phyloP scores from a whole-genome alignment of 202 grass and related monocot genomes.

The Setaria viridis region DNA sequence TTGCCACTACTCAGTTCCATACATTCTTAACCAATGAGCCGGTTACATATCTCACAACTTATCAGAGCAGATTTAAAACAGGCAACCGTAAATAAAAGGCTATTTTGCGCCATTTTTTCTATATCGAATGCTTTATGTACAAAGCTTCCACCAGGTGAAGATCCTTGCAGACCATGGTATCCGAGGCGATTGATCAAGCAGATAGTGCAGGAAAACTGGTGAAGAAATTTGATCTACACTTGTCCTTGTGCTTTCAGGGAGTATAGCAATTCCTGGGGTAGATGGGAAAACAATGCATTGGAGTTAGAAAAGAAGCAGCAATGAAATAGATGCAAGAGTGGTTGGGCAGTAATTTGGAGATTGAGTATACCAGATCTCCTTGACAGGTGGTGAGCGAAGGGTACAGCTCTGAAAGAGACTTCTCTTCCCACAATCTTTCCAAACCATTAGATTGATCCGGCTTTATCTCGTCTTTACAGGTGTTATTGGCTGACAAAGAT shows the following conservation, averaged over 20 bases:
- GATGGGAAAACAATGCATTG: not conserved
- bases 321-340: not conserved
- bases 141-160: slow-evolving; percentile 27
- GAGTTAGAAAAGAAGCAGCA: slow-evolving; percentile 14
- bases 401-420: slow-evolving; percentile 67
- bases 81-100: slow-evolving; percentile 16
- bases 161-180: slow-evolving; percentile 34
- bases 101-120: slow-evolving; percentile 29
- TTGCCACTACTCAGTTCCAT: slow-evolving; percentile 23
- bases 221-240: slow-evolving; percentile 32
- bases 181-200: not conserved
- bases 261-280: slow-evolving; percentile 73
- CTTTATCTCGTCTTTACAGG: slow-evolving; percentile 23
- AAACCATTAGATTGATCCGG: slow-evolving; percentile 39
- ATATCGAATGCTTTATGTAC: slow-evolving; percentile 51
- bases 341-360: not conserved
- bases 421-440: slow-evolving; percentile 70
- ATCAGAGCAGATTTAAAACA: slow-evolving; percentile 29
- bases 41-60: slow-evolving; percentile 40
- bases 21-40: slow-evolving; percentile 44
- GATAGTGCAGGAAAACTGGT: slow-evolving; percentile 29
- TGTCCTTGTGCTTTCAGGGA: slow-evolving; percentile 53
- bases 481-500: slow-evolving; percentile 36
- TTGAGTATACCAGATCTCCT: slow-evolving; percentile 81
- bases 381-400: slow-evolving; percentile 46